These are phyloP conservation scores for Oenanthe javanica DNA, from an alignment of 140 eudicot genomes.

Conservation along the genomic window DNA sequence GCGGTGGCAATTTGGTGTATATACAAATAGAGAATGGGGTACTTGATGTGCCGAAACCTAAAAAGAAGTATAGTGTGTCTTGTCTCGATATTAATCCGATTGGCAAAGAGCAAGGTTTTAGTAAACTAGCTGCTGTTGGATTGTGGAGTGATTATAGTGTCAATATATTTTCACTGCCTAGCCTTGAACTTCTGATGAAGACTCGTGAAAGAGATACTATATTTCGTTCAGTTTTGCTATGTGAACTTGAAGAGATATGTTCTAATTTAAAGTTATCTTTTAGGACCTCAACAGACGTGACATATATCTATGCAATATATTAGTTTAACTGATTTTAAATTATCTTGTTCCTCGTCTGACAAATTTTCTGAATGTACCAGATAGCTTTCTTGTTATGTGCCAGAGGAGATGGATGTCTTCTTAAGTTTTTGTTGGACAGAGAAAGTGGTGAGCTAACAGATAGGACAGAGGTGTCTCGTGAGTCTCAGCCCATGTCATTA, in stretches of 20 bases:
- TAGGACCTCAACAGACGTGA: too few species aligned
- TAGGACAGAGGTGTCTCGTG: conserved; percentile 91
- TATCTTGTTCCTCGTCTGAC: background rate
- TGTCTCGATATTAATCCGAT: conserved; percentile 91
- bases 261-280: background rate
- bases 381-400: conserved; percentile 86
- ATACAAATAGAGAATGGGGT: conserved; percentile 82
- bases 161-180: conserved; percentile 77
- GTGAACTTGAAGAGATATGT: conserved; percentile 92
- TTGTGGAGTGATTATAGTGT: conserved; percentile 96
- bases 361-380: conserved; percentile 33
- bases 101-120: conserved; percentile 65
- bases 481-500: conserved; percentile 81
- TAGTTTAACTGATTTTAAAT: background rate
- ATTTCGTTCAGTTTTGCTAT: conserved; percentile 87
- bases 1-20: conserved; percentile 86
- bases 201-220: conserved; percentile 91
- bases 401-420: conserved; percentile 89
- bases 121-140: conserved; percentile 90
- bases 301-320: background rate
- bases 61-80: conserved; percentile 66
- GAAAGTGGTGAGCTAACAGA: conserved; percentile 55
- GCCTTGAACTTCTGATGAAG: conserved; percentile 60
- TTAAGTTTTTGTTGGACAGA: conserved; percentile 64
- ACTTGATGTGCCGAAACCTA: conserved; percentile 51